Conservation (phyloP, 1,139 yeast species). For the Suhomyces bokatorum region DNA sequence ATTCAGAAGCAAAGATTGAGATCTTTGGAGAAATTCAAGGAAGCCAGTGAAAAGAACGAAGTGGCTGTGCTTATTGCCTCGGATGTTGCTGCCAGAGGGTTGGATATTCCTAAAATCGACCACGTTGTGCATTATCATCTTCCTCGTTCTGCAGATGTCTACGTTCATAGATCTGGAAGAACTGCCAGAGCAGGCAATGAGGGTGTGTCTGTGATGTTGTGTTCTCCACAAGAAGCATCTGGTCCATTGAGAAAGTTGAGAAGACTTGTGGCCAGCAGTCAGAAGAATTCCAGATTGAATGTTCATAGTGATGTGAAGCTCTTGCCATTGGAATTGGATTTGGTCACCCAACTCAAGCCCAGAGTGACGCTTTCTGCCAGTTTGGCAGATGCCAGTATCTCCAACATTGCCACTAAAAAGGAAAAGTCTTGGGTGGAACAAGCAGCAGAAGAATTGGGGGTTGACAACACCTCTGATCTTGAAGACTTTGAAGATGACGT, state of each 20-base stretch:
- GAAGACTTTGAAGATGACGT: conserved; percentile 63
- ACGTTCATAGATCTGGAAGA: conserved; percentile 95
- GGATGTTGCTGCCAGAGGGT: conserved; percentile 98
- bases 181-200: conserved; percentile 94
- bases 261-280: conserved; percentile 50
- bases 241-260: conserved; percentile 83
- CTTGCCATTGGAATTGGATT: conserved; percentile 75
- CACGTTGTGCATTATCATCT: conserved; percentile 96
- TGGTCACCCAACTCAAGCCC: conserved; percentile 67
- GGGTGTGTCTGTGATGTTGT: conserved; percentile 90
- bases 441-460: conserved; percentile 92
- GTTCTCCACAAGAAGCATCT: conserved; percentile 91
- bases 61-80: conserved; percentile 85
- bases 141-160: conserved; percentile 92
- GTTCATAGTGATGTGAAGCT: conserved; percentile 61
- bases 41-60: conserved; percentile 49
- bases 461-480: conserved; percentile 64
- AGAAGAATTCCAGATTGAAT: conserved; percentile 24
- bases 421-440: conserved; percentile 81
- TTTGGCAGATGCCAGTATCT: conserved; percentile 70
- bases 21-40: conserved; percentile 73
- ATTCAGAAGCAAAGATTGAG: conserved; percentile 89
- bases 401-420: conserved; percentile 60
- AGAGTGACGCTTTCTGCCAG: conserved; percentile 69
- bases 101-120: conserved; percentile 87